Base-by-base conservation (phyloP, 2,329 filamentous ascomycete genomes). In the Clarireedia homoeocarpa region DNA sequence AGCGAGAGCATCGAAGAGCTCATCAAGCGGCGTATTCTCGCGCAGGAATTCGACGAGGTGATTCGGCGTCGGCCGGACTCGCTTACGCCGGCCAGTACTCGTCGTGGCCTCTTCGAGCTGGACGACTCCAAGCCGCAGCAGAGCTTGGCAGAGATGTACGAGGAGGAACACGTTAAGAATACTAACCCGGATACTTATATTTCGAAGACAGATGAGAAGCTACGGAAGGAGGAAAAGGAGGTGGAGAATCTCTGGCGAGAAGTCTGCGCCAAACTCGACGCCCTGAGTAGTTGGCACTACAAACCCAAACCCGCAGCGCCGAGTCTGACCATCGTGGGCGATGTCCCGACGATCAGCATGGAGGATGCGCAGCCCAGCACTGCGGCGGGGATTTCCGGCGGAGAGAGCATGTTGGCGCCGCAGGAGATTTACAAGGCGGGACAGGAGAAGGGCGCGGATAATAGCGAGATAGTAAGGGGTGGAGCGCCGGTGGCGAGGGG, bases 281-380 rank as follows among this genome's bases (percentile, higher is more conserved):
- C 89, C 26, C 83, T 99, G 61, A 91, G 85, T 72, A 95, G 88
- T 70, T 95, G 90, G 85, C 88, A 96, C 74, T 96, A 96, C 80
- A 91, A 89, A 72, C 94, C 94, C 53, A 95, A 91, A 74, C 85
- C 89, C 10, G 80, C 86, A 2, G 86, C 86, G 51, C 83, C 89
- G n/a, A 82, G 83, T 47, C 82, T 99, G 60, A 91, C 89, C 45
- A 88, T 96, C 55, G 86, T 96, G 36, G 81, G 89, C 26, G 92
- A 97, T 72, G 89, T 94, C 4, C 89, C 91, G n/a, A 90, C 89
- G 3, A 85, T 97, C 62, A 80, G 82, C 63, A 95, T 97, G 88
- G 94, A 99, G 75, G 94, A 99, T 68, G 92, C 91, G 1, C 87
- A 95, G 65, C 92, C 94, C 6, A 86, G 87, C 15, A 89, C 86